A percentile compares a stretch with the other conserved stretches of the same genome.
These are phyloP conservation scores for Botryotinia globosa DNA, from an alignment of 2,329 filamentous ascomycete genomes.

Conservation along the genomic window DNA sequence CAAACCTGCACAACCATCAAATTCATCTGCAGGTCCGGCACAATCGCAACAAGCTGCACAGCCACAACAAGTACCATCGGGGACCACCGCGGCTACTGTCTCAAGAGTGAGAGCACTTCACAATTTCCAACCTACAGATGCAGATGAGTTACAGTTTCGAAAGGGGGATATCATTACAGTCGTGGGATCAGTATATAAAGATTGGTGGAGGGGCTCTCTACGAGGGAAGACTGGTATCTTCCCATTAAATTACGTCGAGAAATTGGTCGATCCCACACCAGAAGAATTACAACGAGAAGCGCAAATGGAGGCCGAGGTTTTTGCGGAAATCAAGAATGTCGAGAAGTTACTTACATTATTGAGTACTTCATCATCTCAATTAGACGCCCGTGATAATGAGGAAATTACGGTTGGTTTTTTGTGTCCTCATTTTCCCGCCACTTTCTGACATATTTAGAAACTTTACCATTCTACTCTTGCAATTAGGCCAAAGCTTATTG, in stretches of 20 bases:
- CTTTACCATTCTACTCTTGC: slow-evolving; percentile 89
- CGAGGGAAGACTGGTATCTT: slow-evolving; percentile 97
- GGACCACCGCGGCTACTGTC: slow-evolving; percentile 93
- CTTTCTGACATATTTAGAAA: slow-evolving; percentile 50
- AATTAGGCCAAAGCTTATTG: slow-evolving; percentile 94
- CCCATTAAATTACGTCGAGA: slow-evolving; percentile 97
- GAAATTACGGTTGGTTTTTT: slow-evolving; percentile 73
- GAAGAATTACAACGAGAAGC: slow-evolving; percentile 94
- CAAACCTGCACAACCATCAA: slow-evolving; percentile 39
- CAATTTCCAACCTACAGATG: slow-evolving; percentile 91
- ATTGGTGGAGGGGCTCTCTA: slow-evolving; percentile 98
- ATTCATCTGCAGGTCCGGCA: slow-evolving; percentile 41
- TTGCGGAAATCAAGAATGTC: slow-evolving; percentile 73
- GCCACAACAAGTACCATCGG: slow-evolving; percentile 63
- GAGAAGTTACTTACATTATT: slow-evolving; percentile 82
- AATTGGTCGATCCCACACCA: slow-evolving; percentile 87
- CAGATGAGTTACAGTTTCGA: slow-evolving; percentile 91
- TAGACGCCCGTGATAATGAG: slow-evolving; percentile 88
- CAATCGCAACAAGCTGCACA: slow-evolving; percentile 42
- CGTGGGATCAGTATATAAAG: slow-evolving; percentile 95
- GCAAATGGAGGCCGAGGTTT: slow-evolving; percentile 85
- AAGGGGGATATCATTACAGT: slow-evolving; percentile 98
- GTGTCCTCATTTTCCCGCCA: background rate
- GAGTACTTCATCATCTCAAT: slow-evolving; percentile 78
- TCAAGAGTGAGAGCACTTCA: slow-evolving; percentile 90